Conservation (phyloP, 768 basidiomycete species). For the Hericium rajendrae region DNA sequence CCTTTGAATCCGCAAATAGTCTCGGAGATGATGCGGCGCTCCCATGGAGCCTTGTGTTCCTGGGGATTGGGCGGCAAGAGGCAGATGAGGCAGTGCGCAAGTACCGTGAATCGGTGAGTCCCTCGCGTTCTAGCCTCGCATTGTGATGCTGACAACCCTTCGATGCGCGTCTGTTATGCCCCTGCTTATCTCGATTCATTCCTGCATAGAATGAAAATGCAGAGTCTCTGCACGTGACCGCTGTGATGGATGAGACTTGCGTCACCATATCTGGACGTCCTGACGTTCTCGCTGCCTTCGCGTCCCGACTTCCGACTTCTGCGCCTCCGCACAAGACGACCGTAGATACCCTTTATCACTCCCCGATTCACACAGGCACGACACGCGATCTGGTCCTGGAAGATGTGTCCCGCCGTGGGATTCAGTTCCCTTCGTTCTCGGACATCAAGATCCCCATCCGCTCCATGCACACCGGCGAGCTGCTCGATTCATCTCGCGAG, state of each 20-base stretch:
- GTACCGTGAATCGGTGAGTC: constrained; percentile 16
- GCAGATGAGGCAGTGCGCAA: constrained; percentile 20
- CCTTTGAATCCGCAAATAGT: constrained; percentile 8
- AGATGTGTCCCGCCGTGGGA: constrained; percentile 34
- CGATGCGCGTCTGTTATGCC: background rate
- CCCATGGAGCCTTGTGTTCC: constrained; percentile 39
- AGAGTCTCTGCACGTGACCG: constrained; percentile 36
- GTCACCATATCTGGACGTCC: constrained; percentile 54
- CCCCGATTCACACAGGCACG: constrained; percentile 20
- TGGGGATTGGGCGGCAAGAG: constrained; percentile 21
- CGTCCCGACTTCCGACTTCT: constrained; percentile 24
- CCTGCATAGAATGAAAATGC: constrained; percentile 1
- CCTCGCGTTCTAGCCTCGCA: background rate
- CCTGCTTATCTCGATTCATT: background rate
- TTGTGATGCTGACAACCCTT: constrained; percentile 14
- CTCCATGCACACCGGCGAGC: constrained; percentile 8
- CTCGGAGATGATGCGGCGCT: constrained; percentile 15
- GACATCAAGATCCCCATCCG: constrained; percentile 27
- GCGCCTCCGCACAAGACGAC: constrained; percentile 33
- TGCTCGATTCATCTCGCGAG: background rate
- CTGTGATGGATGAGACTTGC: constrained; percentile 35
- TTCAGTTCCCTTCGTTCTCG: constrained; percentile 39
- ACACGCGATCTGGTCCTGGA: constrained; percentile 32
- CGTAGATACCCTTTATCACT: constrained; percentile 47
- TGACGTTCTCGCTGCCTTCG: constrained; percentile 36